Base-by-base conservation (phyloP, 768 basidiomycete species). In the Astraeus odoratus region DNA sequence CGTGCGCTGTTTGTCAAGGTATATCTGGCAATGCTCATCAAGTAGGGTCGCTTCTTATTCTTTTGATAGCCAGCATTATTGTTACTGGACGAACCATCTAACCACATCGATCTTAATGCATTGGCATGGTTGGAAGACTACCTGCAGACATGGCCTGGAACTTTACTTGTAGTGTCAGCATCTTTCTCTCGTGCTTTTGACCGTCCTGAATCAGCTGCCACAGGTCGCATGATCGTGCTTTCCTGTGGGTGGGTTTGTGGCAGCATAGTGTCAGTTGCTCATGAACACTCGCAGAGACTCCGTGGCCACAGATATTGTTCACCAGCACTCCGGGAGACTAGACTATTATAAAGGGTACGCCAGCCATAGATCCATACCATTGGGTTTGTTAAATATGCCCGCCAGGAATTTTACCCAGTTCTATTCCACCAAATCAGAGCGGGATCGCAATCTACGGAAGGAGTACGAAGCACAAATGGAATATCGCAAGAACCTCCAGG, bases 91-190 rank as follows among this genome's bases (percentile, higher is more conserved):
- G 92, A 96, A 59, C 94, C 94, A 59, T 95, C 95, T 9, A 98
- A 98, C 75, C 91, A 96, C 68, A 92, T 91, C 58, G 91, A 95
- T 75, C 65, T 97, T 44, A 97, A 97, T 64, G 94, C 94, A 8
- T 76, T 98, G 57, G 95, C 95, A 24, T 98, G 95, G 94, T 72
- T 94, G 6, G 93, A 97, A 71, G 94, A 96, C 57, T 97, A 97
- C 60, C 75, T 97, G 5, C 94, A 95, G 62, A 94, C 92, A 2
- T 97, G 93, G 93, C 68, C 80, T 1, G 86, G 90, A 42, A 96
- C 93, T 0, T 68, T 97, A 13, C 80, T 97, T 30, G 93, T 96
- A 12, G 93, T 97, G 83, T 93, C 58, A 53, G 83, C 70, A 1
- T 33, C 41, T n/a, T 22, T 20, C 18, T 29, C 15, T 5, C 18